Conservation (phyloP, 768 basidiomycete species). For the Dioszegia aurantiaca region DNA sequence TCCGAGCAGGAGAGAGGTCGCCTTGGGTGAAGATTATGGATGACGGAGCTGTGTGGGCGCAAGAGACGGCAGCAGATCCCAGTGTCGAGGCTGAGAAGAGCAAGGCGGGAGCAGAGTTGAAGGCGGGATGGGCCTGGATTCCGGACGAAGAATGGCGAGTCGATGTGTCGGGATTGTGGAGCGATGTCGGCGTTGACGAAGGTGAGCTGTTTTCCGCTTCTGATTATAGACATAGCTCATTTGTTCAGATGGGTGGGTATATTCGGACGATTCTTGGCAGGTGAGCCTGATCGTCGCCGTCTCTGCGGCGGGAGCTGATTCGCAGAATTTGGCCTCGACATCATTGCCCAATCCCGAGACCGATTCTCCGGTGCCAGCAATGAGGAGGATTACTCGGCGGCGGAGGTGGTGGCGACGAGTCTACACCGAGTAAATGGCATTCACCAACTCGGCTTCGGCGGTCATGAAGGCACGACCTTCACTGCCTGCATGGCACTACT, state of each 20-base stretch:
- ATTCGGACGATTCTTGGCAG: constrained; percentile 51
- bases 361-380: constrained; percentile 8
- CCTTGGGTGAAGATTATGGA: constrained; percentile 39
- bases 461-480: too few species aligned
- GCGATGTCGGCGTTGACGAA: constrained; percentile 34
- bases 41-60: constrained; percentile 5
- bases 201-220: constrained; percentile 24
- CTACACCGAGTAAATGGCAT: too few species aligned
- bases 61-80: constrained; percentile 12
- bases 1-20: constrained; percentile 39
- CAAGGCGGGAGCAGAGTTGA: constrained; percentile 32
- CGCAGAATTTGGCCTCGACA: constrained; percentile 23
- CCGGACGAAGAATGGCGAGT: constrained; percentile 50
- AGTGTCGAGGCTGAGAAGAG: constrained; percentile 13
- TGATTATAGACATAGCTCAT: background rate
- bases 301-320: background rate
- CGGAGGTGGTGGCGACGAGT: constrained; percentile 49
- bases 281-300: constrained; percentile 18
- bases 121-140: constrained; percentile 45
- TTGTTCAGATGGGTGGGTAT: constrained; percentile 48
- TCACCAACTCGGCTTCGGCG: too few species aligned
- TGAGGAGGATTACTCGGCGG: constrained; percentile 35
- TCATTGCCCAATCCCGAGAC: constrained; percentile 31
- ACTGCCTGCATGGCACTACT: too few species aligned
- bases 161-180: constrained; percentile 44